Base-by-base conservation (phyloP, 2,329 filamentous ascomycete species). In the Pseudogymnoascus sp. region DNA sequence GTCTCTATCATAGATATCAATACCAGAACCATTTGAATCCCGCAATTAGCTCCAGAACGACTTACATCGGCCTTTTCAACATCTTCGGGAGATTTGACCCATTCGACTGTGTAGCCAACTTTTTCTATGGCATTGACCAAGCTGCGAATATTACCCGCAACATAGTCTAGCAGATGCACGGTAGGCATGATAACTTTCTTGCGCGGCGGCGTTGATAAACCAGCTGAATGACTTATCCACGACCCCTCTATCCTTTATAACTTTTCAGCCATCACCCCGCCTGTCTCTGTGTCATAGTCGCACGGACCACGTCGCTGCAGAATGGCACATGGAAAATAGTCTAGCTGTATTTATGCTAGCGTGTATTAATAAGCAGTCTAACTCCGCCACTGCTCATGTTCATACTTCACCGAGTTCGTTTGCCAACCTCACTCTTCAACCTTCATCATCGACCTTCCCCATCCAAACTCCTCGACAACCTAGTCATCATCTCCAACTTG, bases 111-210 rank as follows among this genome's bases (percentile, higher is more conserved):
- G 75, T 93, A 97, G 66, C 95, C 95, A 65, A 93, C 84, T 77
- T 95, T 96, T 76, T 99, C 93, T 72, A 99, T 96, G 71, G 93
- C 95, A 80, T 99, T 99, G 74, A 93, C 93, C 71, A 99, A 84
- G 67, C 93, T 97, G 68, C 93, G 89, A 70, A 99, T 87, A 76
- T 99, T 99, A 73, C 95, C 95, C 66, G 95, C 93, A 69, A 97
- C 93, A 75, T 97, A 97, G 79, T 97, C 82, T 71, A 89, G 77
- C 63, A 95, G 78, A 77, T 93, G 84, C 67, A 93, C 89, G 60
- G 83, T 90, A 67, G 89, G 86, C 88, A 92, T 92, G 61, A 70
- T 82, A 40, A 26, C 1, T 42, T 40, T 61, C 13, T 57, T 21
- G 50, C 50, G 17, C 28, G 28, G 50, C 50, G 50, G 50, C 50